Evolutionary conservation across 495 filamentous ascomycete genomes (phyloP).

Genomic region (Beverwykella pulmonaria): DNA sequence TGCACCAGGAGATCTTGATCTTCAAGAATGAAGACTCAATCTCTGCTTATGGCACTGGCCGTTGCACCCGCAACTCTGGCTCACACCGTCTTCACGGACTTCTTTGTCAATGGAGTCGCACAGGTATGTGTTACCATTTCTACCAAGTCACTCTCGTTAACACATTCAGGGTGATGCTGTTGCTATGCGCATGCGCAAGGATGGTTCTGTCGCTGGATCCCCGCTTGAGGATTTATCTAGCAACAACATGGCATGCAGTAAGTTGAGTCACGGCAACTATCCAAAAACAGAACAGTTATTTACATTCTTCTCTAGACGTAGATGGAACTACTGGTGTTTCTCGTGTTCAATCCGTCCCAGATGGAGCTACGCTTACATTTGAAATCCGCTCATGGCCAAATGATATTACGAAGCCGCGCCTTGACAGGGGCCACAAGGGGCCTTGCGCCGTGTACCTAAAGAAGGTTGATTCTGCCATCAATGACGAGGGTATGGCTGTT

Average conservation of each 20-base stretch:
- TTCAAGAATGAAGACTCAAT: conserved; percentile 30
- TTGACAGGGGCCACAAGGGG: conserved; percentile 68
- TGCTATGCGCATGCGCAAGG: conserved; percentile 67
- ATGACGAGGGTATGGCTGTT: conserved; percentile 30
- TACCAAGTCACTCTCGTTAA: background rate
- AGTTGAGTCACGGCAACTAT: conserved; percentile 18
- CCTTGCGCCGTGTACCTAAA: conserved; percentile 78
- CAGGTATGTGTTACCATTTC: conserved; percentile 21
- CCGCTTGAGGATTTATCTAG: conserved; percentile 59
- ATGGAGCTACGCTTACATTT: conserved; percentile 61
- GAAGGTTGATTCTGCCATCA: conserved; percentile 44
- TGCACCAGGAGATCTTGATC: background rate
- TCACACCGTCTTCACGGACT: conserved; percentile 69
- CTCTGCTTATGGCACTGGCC: conserved; percentile 32
- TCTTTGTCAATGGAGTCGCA: conserved; percentile 62
- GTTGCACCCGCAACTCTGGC: conserved; percentile 45
- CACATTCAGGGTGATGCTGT: conserved; percentile 65
- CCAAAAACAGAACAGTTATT: background rate
- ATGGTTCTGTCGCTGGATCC: conserved; percentile 51
- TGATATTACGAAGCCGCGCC: conserved; percentile 53
- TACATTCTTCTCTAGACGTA: conserved; percentile 49
- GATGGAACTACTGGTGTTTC: conserved; percentile 59
- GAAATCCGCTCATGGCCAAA: conserved; percentile 65
- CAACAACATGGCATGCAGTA: conserved; percentile 73
- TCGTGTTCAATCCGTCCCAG: conserved; percentile 59